Evolutionary conservation across 2,329 filamentous ascomycete genomes (phyloP).

Genomic region (Aspergillus sp.): DNA sequence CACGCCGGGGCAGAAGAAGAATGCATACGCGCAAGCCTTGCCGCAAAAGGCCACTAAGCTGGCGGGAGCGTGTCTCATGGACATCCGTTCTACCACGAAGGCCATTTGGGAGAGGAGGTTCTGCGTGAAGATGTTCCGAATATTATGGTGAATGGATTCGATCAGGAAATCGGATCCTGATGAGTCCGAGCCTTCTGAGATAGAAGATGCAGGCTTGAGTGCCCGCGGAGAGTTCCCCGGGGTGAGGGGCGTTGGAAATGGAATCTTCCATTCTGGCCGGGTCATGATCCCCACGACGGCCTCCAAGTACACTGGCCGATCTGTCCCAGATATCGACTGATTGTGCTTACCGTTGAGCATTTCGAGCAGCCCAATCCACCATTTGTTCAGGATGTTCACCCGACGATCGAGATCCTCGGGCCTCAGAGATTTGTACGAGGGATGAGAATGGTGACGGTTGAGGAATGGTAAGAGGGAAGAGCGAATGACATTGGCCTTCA

Average conservation of each 20-base stretch:
- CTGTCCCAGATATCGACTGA: slow-evolving; percentile 78
- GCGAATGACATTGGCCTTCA: slow-evolving; percentile 75
- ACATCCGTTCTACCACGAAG: slow-evolving; percentile 87
- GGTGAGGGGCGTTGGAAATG: slow-evolving; percentile 59
- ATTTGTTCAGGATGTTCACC: slow-evolving; percentile 78
- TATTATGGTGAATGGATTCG: slow-evolving; percentile 80
- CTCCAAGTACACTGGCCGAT: slow-evolving; percentile 77
- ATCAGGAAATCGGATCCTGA: slow-evolving; percentile 65
- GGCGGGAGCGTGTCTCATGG: slow-evolving; percentile 68
- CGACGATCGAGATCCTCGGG: slow-evolving; percentile 81
- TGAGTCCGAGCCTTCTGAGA: slow-evolving; percentile 57
- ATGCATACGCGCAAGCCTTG: slow-evolving; percentile 87
- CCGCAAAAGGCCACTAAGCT: slow-evolving; percentile 82
- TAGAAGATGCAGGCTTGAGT: slow-evolving; percentile 41
- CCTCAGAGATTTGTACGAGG: slow-evolving; percentile 64
- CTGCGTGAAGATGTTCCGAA: slow-evolving; percentile 80
- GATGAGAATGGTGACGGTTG: slow-evolving; percentile 65
- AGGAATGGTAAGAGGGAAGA: slow-evolving; percentile 74
- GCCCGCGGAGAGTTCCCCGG: slow-evolving; percentile 36
- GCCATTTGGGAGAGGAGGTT: slow-evolving; percentile 81
- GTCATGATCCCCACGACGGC: slow-evolving; percentile 80
- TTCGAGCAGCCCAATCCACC: slow-evolving; percentile 83
- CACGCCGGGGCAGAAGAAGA: slow-evolving; percentile 86
- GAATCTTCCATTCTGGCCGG: slow-evolving; percentile 79
- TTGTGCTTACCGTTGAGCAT: slow-evolving; percentile 74